A percentile compares a stretch with the other conserved stretches of the same genome.
phyloP scores from a whole-genome alignment of 805 yeast species.

The Blastobotrys robertii region DNA sequence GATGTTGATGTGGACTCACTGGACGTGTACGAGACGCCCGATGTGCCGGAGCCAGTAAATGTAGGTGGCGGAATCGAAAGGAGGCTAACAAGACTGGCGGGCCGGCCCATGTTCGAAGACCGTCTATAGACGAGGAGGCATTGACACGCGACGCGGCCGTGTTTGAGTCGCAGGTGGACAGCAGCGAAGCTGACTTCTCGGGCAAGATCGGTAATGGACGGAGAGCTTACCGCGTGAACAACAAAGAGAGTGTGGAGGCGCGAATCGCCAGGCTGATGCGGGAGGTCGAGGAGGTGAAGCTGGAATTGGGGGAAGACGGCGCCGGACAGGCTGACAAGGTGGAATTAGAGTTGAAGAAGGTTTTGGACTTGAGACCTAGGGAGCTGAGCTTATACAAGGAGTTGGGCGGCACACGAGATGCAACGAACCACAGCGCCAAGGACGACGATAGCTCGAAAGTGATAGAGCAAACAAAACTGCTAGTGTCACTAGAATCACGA shows the following conservation, averaged over 20 bases:
- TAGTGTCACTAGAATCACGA: neutral
- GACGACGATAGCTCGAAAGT: too few species aligned
- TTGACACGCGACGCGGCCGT: conserved; percentile 2
- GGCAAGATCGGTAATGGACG: conserved; percentile 1
- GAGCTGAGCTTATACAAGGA: neutral
- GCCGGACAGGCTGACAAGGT: conserved; percentile 16
- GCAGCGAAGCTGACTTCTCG: conserved; percentile 12
- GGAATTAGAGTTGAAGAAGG: conserved; percentile 3
- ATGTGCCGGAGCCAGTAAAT: conserved; percentile 1
- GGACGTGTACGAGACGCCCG: conserved; percentile 14
- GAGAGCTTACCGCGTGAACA: conserved; percentile 5
- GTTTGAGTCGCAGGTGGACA: conserved; percentile 11
- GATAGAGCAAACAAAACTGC: too few species aligned
- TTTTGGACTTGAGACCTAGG: neutral
- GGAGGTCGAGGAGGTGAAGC: conserved; percentile 14
- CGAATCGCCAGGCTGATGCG: conserved; percentile 13
- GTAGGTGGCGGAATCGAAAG: neutral
- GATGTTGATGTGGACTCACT: conserved; percentile 10
- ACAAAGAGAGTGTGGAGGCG: conserved; percentile 10
- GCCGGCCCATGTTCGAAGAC: neutral
- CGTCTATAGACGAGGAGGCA: neutral
- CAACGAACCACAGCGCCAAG: neutral
- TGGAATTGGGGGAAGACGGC: conserved; percentile 12
- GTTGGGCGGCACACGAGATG: neutral
- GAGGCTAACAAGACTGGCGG: neutral